Evolutionary conservation across 352 stramenopile genomes (phyloP).

Genomic region (Phytophthora capsici): DNA sequence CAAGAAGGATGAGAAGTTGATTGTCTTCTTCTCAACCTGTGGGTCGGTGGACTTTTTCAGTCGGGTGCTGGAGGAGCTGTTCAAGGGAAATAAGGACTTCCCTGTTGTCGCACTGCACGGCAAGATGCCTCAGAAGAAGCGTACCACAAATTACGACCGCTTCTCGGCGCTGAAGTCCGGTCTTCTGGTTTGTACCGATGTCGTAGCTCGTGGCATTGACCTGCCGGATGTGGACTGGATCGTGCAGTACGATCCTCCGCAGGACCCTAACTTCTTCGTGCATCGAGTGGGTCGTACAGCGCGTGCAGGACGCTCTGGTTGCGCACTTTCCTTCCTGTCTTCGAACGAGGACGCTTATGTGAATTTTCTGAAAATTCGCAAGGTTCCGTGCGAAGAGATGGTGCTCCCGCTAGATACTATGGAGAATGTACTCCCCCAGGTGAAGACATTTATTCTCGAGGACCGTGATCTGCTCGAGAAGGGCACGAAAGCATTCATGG

Average conservation of each 20-base stretch:
- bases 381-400: constrained; percentile 92
- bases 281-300: constrained; percentile 98
- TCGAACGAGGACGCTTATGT: constrained; percentile 97
- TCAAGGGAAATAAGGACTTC: constrained; percentile 42
- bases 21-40: constrained; percentile 99
- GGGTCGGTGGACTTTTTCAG: constrained; percentile 99
- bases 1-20: constrained; percentile 91
- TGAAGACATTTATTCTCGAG: constrained; percentile 89
- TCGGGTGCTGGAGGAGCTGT: constrained; percentile 86
- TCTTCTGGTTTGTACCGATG: constrained; percentile 98
- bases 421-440: constrained; percentile 86
- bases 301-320: constrained; percentile 93
- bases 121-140: constrained; percentile 94
- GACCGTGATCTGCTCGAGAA: constrained; percentile 98
- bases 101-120: constrained; percentile 90
- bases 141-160: constrained; percentile 78
- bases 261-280: constrained; percentile 99
- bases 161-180: constrained; percentile 68
- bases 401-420: constrained; percentile 64
- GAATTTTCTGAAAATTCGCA: constrained; percentile 95
- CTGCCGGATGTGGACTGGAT: constrained; percentile 99
- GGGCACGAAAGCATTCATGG: constrained; percentile 98
- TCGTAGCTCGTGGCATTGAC: constrained; percentile 98
- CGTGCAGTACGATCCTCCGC: constrained; percentile 97
- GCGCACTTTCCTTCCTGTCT: constrained; percentile 95